These are phyloP conservation scores for Aureobasidium sp. DNA, from an alignment of 2,329 filamentous ascomycete genomes.

Conservation along the genomic window DNA sequence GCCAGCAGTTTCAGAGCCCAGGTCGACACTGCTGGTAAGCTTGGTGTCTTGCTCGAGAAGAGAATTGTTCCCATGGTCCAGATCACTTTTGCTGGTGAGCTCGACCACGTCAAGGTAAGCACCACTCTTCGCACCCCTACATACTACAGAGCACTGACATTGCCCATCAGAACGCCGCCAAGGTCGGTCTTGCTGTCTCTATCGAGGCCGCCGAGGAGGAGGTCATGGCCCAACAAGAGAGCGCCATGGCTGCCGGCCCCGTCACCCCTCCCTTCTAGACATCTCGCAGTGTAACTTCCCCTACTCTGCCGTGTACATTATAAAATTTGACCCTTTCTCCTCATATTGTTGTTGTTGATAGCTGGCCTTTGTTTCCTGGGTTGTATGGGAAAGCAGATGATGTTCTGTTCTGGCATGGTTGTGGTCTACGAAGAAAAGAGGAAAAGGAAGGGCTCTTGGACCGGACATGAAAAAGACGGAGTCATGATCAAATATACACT, in stretches of 20 bases:
- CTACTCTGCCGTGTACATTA: slow-evolving; percentile 10
- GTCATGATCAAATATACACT: slow-evolving; percentile 8
- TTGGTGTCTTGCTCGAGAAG: slow-evolving; percentile 91
- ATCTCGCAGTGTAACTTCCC: background rate
- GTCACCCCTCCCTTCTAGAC: slow-evolving; percentile 42
- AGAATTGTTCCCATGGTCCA: slow-evolving; percentile 85
- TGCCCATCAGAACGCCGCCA: slow-evolving; percentile 68
- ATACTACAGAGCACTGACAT: background rate
- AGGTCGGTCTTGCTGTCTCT: slow-evolving; percentile 88
- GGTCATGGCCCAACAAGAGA: slow-evolving; percentile 75
- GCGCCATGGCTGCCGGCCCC: slow-evolving; percentile 33
- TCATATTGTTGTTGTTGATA: background rate
- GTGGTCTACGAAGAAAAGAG: background rate
- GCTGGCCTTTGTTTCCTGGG: background rate
- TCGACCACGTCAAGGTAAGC: slow-evolving; percentile 90
- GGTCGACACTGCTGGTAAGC: slow-evolving; percentile 88
- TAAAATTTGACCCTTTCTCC: slow-evolving; percentile 6
- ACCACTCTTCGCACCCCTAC: background rate
- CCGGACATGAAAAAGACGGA: background rate
- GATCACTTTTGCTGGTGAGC: slow-evolving; percentile 91
- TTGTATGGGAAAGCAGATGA: background rate
- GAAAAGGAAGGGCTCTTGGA: background rate
- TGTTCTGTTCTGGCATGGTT: background rate
- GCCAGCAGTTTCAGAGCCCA: slow-evolving; percentile 93
- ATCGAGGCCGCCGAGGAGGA: slow-evolving; percentile 81